These are phyloP conservation scores for Corrigiola litoralis DNA, from an alignment of 179 eudicot species.

Conservation along the genomic window DNA sequence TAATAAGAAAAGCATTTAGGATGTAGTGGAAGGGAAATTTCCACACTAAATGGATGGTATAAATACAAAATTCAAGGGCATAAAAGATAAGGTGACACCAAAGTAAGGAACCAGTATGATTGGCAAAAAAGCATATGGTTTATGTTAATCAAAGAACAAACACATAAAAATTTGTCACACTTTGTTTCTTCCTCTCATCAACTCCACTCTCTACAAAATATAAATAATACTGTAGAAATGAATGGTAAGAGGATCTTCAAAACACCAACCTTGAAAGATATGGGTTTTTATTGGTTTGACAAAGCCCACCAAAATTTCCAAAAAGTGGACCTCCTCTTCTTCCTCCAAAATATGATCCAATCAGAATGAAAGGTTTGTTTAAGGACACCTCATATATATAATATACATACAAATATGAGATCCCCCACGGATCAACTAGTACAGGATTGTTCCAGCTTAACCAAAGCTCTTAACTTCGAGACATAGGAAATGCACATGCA, in stretches of 20 bases:
- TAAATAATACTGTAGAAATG: background rate
- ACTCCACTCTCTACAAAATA: background rate
- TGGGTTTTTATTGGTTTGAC: slow-evolving; percentile 30
- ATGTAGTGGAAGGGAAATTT: too few relatives aligned
- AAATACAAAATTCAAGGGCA: slow-evolving; percentile 16
- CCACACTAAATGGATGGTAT: background rate
- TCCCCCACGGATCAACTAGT: background rate
- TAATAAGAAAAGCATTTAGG: slow-evolving; percentile 73
- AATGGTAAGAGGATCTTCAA: slow-evolving; percentile 25
- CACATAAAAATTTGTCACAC: background rate
- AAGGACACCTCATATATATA: slow-evolving; percentile 12
- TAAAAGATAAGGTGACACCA: slow-evolving; percentile 16
- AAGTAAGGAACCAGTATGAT: slow-evolving; percentile 15
- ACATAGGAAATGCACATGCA: too few relatives aligned
- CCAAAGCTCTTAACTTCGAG: slow-evolving; percentile 1
- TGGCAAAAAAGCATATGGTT: slow-evolving; percentile 15
- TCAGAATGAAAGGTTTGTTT: slow-evolving; percentile 25
- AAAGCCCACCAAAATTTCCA: slow-evolving; percentile 40
- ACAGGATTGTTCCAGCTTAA: slow-evolving; percentile 10
- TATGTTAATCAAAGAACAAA: slow-evolving; percentile 14
- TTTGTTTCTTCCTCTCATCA: background rate
- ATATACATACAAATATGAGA: background rate
- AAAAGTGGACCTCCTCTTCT: slow-evolving; percentile 33
- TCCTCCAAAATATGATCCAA: slow-evolving; percentile 26
- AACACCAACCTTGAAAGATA: slow-evolving; percentile 24